A percentile compares a stretch with the other conserved stretches of the same genome.
Conservation (phyloP, 305 asterid species). For the Fraxinus dipetala region DNA sequence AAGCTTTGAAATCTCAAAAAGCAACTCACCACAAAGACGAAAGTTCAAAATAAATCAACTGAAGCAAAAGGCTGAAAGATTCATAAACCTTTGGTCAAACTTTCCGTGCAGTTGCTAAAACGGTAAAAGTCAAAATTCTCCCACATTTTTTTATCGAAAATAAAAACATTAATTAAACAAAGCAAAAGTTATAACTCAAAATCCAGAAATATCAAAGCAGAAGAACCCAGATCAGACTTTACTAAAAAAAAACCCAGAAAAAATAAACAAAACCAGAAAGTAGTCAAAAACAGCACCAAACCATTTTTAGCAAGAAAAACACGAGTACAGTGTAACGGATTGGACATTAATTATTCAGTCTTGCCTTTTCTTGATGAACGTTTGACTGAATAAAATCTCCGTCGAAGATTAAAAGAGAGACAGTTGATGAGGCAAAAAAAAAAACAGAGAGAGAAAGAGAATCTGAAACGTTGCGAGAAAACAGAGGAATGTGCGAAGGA, state of each 20-base stretch:
- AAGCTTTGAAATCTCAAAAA: constrained; percentile 22
- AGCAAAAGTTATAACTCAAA: not conserved
- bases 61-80: constrained; percentile 10
- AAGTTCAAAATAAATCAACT: constrained; percentile 20
- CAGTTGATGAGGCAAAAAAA: not conserved
- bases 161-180: not conserved
- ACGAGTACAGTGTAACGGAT: not conserved
- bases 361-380: not conserved
- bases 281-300: not conserved
- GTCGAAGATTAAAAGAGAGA: not conserved
- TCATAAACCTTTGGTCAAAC: constrained; percentile 20
- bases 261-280: not conserved
- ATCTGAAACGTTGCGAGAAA: constrained; percentile 8
- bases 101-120: constrained; percentile 10
- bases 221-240: constrained; percentile 15
- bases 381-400: not conserved
- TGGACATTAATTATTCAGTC: not conserved
- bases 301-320: not conserved
- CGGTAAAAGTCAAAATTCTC: constrained; percentile 9
- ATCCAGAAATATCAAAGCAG: constrained; percentile 10
- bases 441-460: not conserved
- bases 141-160: not conserved
- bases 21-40: not conserved
- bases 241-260: not conserved
- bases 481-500: not conserved